Percentiles rank a stretch among this genome's conserved stretches.
phyloP scores from a whole-genome alignment of 2,329 filamentous ascomycete genomes.

The Arthroderma sp. region DNA sequence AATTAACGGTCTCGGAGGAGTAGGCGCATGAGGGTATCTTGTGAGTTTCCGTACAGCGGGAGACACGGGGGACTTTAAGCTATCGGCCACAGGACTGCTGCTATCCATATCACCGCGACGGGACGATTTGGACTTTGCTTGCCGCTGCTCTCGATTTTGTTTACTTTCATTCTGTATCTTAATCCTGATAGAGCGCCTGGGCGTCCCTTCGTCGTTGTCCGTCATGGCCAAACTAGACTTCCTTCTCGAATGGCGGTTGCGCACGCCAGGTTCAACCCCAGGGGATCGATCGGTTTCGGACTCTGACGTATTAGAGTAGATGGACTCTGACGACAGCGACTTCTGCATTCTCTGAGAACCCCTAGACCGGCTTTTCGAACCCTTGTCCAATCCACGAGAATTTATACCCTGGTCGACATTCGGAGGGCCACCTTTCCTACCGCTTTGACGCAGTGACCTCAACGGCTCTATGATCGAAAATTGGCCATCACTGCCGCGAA shows the following conservation, averaged over 20 bases:
- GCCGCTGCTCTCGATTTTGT: constrained; percentile 53
- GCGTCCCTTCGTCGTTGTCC: constrained; percentile 44
- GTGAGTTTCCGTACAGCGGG: constrained; percentile 59
- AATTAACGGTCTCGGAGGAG: constrained; percentile 78
- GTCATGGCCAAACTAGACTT: constrained; percentile 20
- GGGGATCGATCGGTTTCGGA: constrained; percentile 38
- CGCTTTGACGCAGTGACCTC: constrained; percentile 42
- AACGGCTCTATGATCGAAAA: constrained; percentile 70
- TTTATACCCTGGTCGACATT: background rate
- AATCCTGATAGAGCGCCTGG: constrained; percentile 76
- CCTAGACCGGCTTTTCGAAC: background rate
- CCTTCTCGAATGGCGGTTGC: constrained; percentile 15
- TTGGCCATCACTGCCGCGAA: constrained; percentile 66
- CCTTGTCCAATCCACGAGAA: background rate
- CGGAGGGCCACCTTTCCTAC: constrained; percentile 4
- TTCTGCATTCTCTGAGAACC: constrained; percentile 24
- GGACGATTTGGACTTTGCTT: constrained; percentile 24
- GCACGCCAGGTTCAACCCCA: constrained; percentile 17
- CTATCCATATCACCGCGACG: constrained; percentile 18
- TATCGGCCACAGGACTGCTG: constrained; percentile 54
- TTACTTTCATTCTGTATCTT: constrained; percentile 73
- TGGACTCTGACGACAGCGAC: constrained; percentile 31
- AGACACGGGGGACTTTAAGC: constrained; percentile 87
- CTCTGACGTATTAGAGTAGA: constrained; percentile 43
- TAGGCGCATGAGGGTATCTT: constrained; percentile 79